Evolutionary conservation across 345 rosid species (phyloP), one percentile per base, ranked within the genome.

Genomic region (Schrenkiella parvula): DNA sequence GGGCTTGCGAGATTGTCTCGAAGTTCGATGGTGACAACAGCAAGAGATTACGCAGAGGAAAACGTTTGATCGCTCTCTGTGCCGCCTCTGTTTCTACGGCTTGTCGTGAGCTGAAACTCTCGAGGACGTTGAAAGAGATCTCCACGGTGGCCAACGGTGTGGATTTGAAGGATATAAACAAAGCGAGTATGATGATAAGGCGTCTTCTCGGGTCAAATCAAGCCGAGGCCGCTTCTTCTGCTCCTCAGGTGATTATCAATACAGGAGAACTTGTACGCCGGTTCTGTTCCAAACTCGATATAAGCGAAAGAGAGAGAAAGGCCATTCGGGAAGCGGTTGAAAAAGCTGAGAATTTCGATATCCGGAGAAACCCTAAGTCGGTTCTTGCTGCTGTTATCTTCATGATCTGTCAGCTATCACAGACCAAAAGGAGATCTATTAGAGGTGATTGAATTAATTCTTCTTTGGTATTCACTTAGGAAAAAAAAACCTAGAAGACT

Each of bases 1-100:
- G 75, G 75, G 75, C 75, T 26, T 71, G 75, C 11, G 68, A 71
- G 68, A 60, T 71, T 1, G 17, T 71, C 12, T 37, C 75, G 2
- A 60, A 50, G 7, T 19, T 48, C 11, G 32, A 50, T 9, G 31
- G 66, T 23, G 21, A 47, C 17, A 4, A 13, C 4, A 48, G 22
- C n/a, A 60, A 19, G 51, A 71, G 42, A 3, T 7, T 71, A n/a
- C 59, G 68, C 5, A 60, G 42, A 38, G 52, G 23, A 1, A 71
- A 50, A 3, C 17, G 18, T 1, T 4, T 60, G 2, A 29, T 4
- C 11, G 67, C 68, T 14, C 19, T 60, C 12, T 71, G 75, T 19
- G 75, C 52, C 1, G 75, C 75, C 11, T 28, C 75, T 50, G 68
- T 71, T 50, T 71, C 68, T 2, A 38, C 22, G 41, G 75, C 75